A percentile compares a stretch with the other conserved stretches of the same genome.
Evolutionary conservation across 2,329 filamentous ascomycete species (phyloP).

Genomic region (Didymella arachidicola): DNA sequence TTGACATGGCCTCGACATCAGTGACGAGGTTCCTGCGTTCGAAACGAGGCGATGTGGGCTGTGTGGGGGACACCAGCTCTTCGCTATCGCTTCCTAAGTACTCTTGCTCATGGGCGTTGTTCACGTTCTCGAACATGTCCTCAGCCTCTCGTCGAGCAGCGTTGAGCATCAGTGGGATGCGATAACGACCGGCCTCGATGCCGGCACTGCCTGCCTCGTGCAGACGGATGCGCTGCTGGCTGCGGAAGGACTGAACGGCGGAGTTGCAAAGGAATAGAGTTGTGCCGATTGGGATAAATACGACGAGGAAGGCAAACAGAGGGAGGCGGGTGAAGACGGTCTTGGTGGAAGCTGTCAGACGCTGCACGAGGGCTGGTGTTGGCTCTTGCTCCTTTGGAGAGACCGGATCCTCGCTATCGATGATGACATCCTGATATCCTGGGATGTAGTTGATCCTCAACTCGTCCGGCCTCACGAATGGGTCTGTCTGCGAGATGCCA

Average conservation of each 20-base stretch:
- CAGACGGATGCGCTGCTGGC: constrained; percentile 74
- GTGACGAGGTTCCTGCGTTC: constrained; percentile 27
- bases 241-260: constrained; percentile 77
- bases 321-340: constrained; percentile 64
- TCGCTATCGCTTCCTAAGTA: constrained; percentile 69
- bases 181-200: constrained; percentile 73
- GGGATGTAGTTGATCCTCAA: constrained; percentile 76
- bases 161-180: constrained; percentile 73
- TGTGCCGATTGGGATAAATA: constrained; percentile 78
- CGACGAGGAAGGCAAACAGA: constrained; percentile 67
- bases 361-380: constrained; percentile 46
- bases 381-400: constrained; percentile 53
- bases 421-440: constrained; percentile 76
- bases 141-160: constrained; percentile 80
- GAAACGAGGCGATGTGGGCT: constrained; percentile 27
- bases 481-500: constrained; percentile 77
- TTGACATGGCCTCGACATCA: constrained; percentile 35
- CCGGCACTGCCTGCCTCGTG: constrained; percentile 77
- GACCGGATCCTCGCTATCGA: constrained; percentile 72
- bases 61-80: constrained; percentile 39
- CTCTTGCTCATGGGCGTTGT: constrained; percentile 72
- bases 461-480: constrained; percentile 72
- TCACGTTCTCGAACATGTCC: constrained; percentile 76
- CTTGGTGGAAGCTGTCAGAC: constrained; percentile 46
- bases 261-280: constrained; percentile 78